Evolutionary conservation across 768 basidiomycete species (phyloP), one percentile per base, ranked within the genome.

Genomic region (Scleroderma bovista): DNA sequence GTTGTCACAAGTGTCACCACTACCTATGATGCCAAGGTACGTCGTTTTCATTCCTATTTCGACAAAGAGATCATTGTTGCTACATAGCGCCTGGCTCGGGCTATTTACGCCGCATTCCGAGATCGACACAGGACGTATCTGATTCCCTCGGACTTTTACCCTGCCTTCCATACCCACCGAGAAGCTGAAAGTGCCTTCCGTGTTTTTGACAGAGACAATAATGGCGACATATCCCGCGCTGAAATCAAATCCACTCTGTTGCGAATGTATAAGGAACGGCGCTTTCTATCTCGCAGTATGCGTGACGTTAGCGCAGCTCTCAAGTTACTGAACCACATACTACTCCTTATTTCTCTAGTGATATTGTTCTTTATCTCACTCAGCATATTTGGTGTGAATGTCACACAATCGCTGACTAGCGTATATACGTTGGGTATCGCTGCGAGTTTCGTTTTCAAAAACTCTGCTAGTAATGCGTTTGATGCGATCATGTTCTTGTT

Each of bases 401-500:
- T 88, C 32, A 77, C 76, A n/a, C 70, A 74, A 50, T 82, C 81
- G 24, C 58, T 88, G 65, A 81, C 85, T 34, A 86, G 85, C 63
- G 70, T 88, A 53, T 90, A 89, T 63, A 76, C 87, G 16, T 60
- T 89, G 57, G 79, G 72, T 12, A 78, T 91, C 51, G 88, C 83
- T 6, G 80, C 79, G 10, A 88, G 86, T 62, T 91, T 91, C 59
- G 75, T 91, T 56, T 91, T 91, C 75, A 88, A 87, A 70, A 78
- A 73, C 55, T 67, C 87, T 5, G 84, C 87, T 19, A 80, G 82
- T 52, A 75, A 69, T 47, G 83, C 83, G 16, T 91, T 91, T 59
- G 87, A 89, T 65, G 76, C 86, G 23, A 83, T 89, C 59, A 84
- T 88, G 76, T 86, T 91, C 63, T 64, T 88, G 54, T 89, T 89